Evolutionary conservation across 2,329 filamentous ascomycete genomes (phyloP).

Genomic region (Diaporthe nobilis): DNA sequence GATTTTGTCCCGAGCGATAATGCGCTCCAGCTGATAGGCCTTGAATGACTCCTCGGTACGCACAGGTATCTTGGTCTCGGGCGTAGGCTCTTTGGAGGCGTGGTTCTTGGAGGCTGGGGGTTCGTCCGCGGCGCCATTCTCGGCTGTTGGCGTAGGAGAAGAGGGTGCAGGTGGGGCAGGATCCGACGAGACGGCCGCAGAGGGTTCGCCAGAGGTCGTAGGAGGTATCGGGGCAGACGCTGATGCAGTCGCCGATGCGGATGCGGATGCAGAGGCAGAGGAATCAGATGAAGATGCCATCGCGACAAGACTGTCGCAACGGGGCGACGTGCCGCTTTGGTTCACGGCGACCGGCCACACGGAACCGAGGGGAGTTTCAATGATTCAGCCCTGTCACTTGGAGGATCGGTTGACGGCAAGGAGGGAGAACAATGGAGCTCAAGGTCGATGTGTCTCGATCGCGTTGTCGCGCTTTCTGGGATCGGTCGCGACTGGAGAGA

Average conservation of each 20-base stretch:
- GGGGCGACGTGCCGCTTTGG: conserved; percentile 37
- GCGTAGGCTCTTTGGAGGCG: conserved; percentile 48
- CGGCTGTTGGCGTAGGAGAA: conserved; percentile 51
- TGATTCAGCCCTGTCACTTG: not conserved
- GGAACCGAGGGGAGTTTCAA: not conserved
- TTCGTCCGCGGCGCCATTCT: conserved; percentile 43
- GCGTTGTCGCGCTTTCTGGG: conserved; percentile 39
- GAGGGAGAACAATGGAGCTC: conserved; percentile 32
- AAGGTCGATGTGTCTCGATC: conserved; percentile 23
- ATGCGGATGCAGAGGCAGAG: conserved; percentile 29
- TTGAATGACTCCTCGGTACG: conserved; percentile 71
- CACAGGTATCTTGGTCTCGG: conserved; percentile 46
- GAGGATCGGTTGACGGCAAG: conserved; percentile 21
- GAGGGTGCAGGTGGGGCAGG: conserved; percentile 47
- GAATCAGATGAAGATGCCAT: conserved; percentile 30
- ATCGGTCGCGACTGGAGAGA: conserved; percentile 34
- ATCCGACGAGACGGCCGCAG: conserved; percentile 34
- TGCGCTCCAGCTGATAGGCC: conserved; percentile 67
- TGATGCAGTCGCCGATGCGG: conserved; percentile 31
- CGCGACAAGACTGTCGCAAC: conserved; percentile 39
- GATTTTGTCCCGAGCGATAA: conserved; percentile 67
- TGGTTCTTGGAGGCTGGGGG: conserved; percentile 37
- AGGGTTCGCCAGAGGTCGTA: conserved; percentile 34
- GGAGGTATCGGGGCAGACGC: conserved; percentile 22
- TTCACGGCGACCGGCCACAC: conserved; percentile 17